Evolutionary conservation across 2,329 filamentous ascomycete species (phyloP).

Genomic region (Claviceps sp.): DNA sequence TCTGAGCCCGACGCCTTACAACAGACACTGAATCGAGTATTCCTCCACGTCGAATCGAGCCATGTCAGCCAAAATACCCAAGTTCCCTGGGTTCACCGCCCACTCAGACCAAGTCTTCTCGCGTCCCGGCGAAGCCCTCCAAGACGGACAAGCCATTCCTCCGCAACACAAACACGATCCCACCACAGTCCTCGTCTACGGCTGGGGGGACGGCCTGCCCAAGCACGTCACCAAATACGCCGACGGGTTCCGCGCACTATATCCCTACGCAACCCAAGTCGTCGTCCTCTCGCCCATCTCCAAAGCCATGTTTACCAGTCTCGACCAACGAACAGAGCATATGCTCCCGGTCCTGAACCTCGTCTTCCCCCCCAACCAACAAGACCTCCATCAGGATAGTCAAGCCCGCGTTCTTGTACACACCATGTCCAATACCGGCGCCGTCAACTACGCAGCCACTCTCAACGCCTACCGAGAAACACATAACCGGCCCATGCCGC

Average conservation of each 20-base stretch:
- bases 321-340: constrained; percentile 27
- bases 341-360: constrained; percentile 33
- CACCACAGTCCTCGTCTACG: constrained; percentile 37
- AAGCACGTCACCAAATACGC: constrained; percentile 44
- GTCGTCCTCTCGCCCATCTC: constrained; percentile 37
- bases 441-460: constrained; percentile 36
- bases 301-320: constrained; percentile 29
- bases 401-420: constrained; percentile 34
- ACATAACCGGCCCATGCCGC: constrained; percentile 28
- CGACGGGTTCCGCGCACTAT: constrained; percentile 36
- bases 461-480: constrained; percentile 31
- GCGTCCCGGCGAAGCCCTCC: constrained; percentile 20
- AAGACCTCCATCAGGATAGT: constrained; percentile 34
- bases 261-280: constrained; percentile 35
- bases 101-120: constrained; percentile 35
- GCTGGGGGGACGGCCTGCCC: constrained; percentile 43
- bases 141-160: constrained; percentile 6
- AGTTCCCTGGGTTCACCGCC: constrained; percentile 31
- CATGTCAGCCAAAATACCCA: constrained; percentile 7
- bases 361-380: constrained; percentile 15
- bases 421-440: constrained; percentile 45
- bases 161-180: constrained; percentile 18
- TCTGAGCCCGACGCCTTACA: neutral
- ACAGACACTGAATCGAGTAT: neutral
- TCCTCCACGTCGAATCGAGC: neutral